Conservation (phyloP, 306 rosid genomes). For the Acacia confusa region DNA sequence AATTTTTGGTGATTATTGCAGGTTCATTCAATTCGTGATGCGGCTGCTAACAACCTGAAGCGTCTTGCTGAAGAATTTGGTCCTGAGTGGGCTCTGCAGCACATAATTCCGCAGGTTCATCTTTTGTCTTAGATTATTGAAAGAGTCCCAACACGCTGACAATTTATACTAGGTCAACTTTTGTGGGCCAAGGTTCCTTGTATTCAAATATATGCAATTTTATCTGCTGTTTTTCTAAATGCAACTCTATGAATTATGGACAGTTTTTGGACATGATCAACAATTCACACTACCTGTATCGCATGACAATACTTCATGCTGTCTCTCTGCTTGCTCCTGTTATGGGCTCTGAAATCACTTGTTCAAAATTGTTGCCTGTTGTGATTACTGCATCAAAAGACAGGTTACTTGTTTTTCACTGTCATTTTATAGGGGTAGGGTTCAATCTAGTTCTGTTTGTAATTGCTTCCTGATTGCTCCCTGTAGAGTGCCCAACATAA, state of each 20-base stretch:
- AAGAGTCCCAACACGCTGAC: background rate
- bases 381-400: conserved; percentile 65
- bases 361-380: conserved; percentile 65
- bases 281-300: conserved; percentile 76
- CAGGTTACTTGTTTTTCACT: conserved; percentile 42
- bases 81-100: conserved; percentile 90
- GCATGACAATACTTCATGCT: conserved; percentile 71
- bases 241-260: background rate
- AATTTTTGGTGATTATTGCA: background rate
- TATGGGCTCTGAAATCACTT: conserved; percentile 74
- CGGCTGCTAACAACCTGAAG: conserved; percentile 84
- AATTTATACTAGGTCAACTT: background rate
- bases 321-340: conserved; percentile 88
- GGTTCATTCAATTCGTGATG: conserved; percentile 88
- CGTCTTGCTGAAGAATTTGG: conserved; percentile 93
- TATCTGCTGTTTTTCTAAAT: background rate
- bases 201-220: background rate
- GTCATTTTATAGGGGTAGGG: background rate
- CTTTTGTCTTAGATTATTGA: conserved; percentile 6
- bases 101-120: conserved; percentile 76
- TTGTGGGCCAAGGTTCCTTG: too few relatives aligned
- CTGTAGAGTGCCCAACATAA: conserved; percentile 78
- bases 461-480: conserved; percentile 25
- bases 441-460: conserved; percentile 13
- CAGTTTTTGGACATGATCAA: conserved; percentile 76